Evolutionary conservation across 2,329 filamentous ascomycete genomes (phyloP).

Genomic region (Coniochaeta ligniaria): DNA sequence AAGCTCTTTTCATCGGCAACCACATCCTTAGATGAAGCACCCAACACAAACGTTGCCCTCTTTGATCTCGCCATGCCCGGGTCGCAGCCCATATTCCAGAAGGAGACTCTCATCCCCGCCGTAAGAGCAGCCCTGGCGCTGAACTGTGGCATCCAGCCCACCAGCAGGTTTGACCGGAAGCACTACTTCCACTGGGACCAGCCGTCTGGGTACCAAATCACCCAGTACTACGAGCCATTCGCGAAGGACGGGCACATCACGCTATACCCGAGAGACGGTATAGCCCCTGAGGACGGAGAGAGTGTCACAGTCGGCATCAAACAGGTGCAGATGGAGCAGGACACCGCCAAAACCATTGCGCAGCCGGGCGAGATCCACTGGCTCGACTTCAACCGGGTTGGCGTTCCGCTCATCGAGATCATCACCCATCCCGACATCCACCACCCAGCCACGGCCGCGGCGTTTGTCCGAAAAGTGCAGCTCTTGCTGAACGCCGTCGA

Average conservation of each 20-base stretch:
- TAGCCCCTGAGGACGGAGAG: slow-evolving; percentile 65
- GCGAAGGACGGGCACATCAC: slow-evolving; percentile 65
- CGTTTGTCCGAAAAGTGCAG: slow-evolving; percentile 85
- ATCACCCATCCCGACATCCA: slow-evolving; percentile 89
- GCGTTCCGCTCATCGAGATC: slow-evolving; percentile 86
- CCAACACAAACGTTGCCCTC: slow-evolving; percentile 80
- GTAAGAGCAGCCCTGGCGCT: slow-evolving; percentile 81
- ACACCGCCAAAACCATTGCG: slow-evolving; percentile 88
- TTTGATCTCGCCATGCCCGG: slow-evolving; percentile 90
- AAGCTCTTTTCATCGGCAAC: slow-evolving; percentile 82
- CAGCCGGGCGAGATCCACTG: slow-evolving; percentile 67
- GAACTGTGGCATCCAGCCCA: slow-evolving; percentile 67
- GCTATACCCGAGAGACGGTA: slow-evolving; percentile 69
- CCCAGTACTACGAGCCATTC: slow-evolving; percentile 80
- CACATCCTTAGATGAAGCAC: slow-evolving; percentile 53
- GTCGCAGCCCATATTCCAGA: slow-evolving; percentile 80
- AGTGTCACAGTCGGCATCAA: slow-evolving; percentile 74
- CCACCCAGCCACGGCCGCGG: slow-evolving; percentile 78
- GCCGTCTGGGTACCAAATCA: slow-evolving; percentile 93
- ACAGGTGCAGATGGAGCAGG: slow-evolving; percentile 95
- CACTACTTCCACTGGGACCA: slow-evolving; percentile 99
- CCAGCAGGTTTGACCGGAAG: slow-evolving; percentile 87
- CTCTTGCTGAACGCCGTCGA: slow-evolving; percentile 70
- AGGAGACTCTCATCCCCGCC: slow-evolving; percentile 78
- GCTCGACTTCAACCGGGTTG: slow-evolving; percentile 90